A percentile compares a stretch with the other conserved stretches of the same genome.
Conservation (phyloP, 164 flowering plant species). For the Vitis cinerea region DNA sequence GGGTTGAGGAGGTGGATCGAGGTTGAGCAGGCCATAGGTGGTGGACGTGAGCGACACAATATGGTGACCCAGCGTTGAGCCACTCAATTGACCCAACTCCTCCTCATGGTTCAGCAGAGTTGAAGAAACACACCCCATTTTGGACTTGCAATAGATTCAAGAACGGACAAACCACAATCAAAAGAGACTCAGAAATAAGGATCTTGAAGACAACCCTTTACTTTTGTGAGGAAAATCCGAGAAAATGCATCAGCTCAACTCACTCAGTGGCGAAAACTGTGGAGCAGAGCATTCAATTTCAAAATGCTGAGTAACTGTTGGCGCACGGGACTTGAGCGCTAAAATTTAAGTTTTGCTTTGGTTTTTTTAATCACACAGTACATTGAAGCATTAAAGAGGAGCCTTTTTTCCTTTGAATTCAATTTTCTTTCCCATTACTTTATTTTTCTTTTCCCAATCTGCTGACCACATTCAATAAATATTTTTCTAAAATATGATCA, state of each 20-base stretch:
- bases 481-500: too few species aligned
- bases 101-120: slow-evolving; percentile 57
- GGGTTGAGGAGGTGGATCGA: slow-evolving; percentile 53
- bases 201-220: not conserved
- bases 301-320: slow-evolving; percentile 7
- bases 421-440: too few species aligned
- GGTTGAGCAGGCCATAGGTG: slow-evolving; percentile 82
- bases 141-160: not conserved
- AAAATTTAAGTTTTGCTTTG: not conserved
- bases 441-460: too few species aligned
- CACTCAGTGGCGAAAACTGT: not conserved
- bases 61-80: slow-evolving; percentile 62
- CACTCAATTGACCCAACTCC: slow-evolving; percentile 55
- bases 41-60: slow-evolving; percentile 93
- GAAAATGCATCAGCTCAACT: too few species aligned
- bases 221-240: too few species aligned
- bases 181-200: not conserved
- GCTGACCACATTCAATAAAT: too few species aligned
- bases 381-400: too few species aligned
- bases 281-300: slow-evolving; percentile 11
- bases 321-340: slow-evolving; percentile 13
- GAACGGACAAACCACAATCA: not conserved
- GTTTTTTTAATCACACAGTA: too few species aligned
- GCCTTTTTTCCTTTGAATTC: too few species aligned
- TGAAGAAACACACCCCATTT: slow-evolving; percentile 88